phyloP scores from a whole-genome alignment of 2,329 filamentous ascomycete genomes.

The Graphilbum sp. region DNA sequence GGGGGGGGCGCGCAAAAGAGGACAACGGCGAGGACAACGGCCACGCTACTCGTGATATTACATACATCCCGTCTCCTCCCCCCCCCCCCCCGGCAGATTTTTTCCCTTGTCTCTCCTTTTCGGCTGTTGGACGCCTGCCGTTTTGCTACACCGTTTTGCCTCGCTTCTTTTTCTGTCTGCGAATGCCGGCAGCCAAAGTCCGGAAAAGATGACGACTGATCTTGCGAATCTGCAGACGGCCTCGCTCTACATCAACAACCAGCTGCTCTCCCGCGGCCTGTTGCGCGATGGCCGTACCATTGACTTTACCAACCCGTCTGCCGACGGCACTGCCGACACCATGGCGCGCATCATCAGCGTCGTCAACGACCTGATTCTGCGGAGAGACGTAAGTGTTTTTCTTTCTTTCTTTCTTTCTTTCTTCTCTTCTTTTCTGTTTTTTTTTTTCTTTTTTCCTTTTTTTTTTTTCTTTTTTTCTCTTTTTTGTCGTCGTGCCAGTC shows the following conservation, averaged over 20 bases:
- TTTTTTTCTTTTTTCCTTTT: background rate
- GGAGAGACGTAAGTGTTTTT: conserved; percentile 56
- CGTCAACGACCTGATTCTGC: conserved; percentile 80
- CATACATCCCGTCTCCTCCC: too few species aligned
- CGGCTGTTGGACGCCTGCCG: too few species aligned
- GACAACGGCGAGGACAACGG: too few species aligned
- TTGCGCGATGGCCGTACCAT: conserved; percentile 55
- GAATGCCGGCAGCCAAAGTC: too few species aligned
- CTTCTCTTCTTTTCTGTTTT: background rate
- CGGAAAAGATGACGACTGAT: conserved; percentile 28
- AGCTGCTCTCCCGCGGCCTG: conserved; percentile 48
- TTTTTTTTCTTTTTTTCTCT: background rate
- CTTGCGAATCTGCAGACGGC: conserved; percentile 47
- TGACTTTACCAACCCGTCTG: conserved; percentile 57
- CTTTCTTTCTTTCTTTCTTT: background rate
- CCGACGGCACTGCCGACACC: conserved; percentile 26
- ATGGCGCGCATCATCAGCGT: conserved; percentile 84
- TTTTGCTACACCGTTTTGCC: background rate
- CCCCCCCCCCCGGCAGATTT: too few species aligned
- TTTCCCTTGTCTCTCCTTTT: too few species aligned
- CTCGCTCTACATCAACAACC: conserved; percentile 58
- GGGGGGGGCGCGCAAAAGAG: too few species aligned
- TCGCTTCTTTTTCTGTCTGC: too few species aligned
- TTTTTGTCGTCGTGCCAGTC: too few species aligned
- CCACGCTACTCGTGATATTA: too few species aligned